Percentiles rank a stretch among this genome's conserved stretches.
Evolutionary conservation across 2,329 filamentous ascomycete genomes (phyloP).

Genomic region (Alternaria ventricosa): DNA sequence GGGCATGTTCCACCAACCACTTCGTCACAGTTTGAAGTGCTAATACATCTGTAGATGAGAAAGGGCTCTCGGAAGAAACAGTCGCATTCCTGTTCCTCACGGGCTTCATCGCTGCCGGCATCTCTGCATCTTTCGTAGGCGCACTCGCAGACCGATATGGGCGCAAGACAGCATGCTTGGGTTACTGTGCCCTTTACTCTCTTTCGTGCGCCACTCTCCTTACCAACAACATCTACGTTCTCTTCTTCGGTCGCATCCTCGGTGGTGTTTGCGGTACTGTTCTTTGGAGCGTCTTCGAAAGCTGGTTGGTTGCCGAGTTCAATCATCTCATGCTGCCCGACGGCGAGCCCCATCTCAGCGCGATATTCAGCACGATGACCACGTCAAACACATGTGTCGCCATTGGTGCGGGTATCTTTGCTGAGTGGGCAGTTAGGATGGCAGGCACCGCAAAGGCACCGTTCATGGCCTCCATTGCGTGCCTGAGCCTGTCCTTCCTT

Average conservation of each 20-base stretch:
- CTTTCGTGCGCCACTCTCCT: constrained; percentile 62
- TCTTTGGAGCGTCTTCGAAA: constrained; percentile 66
- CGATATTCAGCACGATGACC: constrained; percentile 63
- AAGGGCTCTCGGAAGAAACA: constrained; percentile 53
- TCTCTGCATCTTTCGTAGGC: constrained; percentile 59
- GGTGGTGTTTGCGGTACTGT: constrained; percentile 64
- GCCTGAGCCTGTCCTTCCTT: constrained; percentile 54
- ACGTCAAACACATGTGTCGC: constrained; percentile 55
- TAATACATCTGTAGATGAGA: constrained; percentile 52
- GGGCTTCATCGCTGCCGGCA: constrained; percentile 58
- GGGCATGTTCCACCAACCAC: constrained; percentile 40
- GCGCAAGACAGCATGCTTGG: constrained; percentile 60
- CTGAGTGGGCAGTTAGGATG: constrained; percentile 58
- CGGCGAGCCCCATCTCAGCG: constrained; percentile 54
- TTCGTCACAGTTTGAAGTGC: no score
- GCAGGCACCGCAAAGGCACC: constrained; percentile 61
- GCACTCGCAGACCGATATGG: constrained; percentile 59
- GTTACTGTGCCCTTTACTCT: constrained; percentile 62
- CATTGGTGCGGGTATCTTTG: constrained; percentile 60
- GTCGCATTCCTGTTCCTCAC: constrained; percentile 51
- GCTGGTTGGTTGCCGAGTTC: constrained; percentile 67
- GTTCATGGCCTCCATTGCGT: constrained; percentile 56
- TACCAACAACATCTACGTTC: constrained; percentile 52
- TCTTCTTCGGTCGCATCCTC: constrained; percentile 62
- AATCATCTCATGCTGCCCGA: constrained; percentile 55